These are phyloP conservation scores for Yarrowia yakushimensis DNA, from an alignment of 805 yeast species.

Conservation along the genomic window DNA sequence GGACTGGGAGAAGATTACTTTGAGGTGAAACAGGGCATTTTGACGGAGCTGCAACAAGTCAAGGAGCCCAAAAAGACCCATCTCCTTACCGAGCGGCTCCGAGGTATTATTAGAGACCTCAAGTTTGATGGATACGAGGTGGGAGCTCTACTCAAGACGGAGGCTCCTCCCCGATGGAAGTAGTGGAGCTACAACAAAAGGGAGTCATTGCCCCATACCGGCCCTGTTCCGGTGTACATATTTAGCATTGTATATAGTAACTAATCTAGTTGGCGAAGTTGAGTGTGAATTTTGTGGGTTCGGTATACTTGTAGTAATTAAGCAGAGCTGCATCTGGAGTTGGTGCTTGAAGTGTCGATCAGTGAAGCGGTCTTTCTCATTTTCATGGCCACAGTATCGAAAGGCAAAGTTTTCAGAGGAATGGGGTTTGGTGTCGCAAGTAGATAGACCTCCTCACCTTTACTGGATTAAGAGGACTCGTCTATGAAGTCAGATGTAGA, in stretches of 20 bases:
- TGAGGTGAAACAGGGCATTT: background rate
- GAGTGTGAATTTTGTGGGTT: too few species aligned
- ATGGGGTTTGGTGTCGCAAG: too few species aligned
- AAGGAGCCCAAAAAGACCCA: background rate
- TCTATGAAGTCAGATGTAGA: too few species aligned
- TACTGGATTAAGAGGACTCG: too few species aligned
- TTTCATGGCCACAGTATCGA: too few species aligned
- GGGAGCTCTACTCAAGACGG: background rate
- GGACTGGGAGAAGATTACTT: background rate
- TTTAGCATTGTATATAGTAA: conserved; percentile 5
- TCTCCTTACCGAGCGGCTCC: background rate
- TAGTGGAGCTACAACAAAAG: background rate
- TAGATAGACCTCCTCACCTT: too few species aligned
- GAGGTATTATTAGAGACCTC: background rate
- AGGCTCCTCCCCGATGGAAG: conserved; percentile 10
- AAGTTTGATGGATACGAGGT: background rate
- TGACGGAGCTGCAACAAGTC: background rate
- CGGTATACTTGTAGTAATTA: too few species aligned
- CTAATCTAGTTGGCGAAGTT: background rate
- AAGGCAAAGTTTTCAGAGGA: too few species aligned
- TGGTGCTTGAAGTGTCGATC: too few species aligned
- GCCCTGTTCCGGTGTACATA: background rate
- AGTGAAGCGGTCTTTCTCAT: too few species aligned
- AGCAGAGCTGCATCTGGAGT: too few species aligned
- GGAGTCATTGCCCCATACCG: background rate